These are phyloP conservation scores for Blastocystis sp. DNA, from an alignment of 352 stramenopile genomes.

Conservation along the genomic window DNA sequence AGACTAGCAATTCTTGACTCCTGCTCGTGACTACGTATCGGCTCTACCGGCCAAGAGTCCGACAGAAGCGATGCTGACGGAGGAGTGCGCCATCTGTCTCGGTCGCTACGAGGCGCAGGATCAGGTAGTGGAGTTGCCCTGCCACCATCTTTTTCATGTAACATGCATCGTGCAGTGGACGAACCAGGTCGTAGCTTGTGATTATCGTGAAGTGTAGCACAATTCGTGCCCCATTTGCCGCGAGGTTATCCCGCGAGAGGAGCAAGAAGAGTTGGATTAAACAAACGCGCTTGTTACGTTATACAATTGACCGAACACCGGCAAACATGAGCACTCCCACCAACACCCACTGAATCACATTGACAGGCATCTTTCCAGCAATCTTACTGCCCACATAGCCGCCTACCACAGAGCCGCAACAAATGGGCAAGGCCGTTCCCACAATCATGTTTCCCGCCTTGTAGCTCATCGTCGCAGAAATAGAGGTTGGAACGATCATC, in stretches of 20 bases:
- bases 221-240: conserved; percentile 8
- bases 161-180: conserved; percentile 22
- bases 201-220: neutral
- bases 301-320: neutral
- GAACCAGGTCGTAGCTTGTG: neutral
- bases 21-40: neutral
- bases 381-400: conserved; percentile 54
- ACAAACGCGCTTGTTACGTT: neutral
- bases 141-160: conserved; percentile 17
- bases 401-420: conserved; percentile 53
- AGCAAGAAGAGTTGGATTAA: neutral
- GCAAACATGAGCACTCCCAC: conserved; percentile 44
- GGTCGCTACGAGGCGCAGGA: neutral
- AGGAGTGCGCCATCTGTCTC: conserved; percentile 37
- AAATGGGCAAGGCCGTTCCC: conserved; percentile 71
- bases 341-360: conserved; percentile 60
- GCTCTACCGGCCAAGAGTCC: neutral
- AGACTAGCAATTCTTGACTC: neutral
- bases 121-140: neutral
- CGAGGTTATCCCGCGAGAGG: neutral
- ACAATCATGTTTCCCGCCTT: conserved; percentile 72
- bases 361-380: conserved; percentile 53
- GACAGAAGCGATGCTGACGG: neutral
- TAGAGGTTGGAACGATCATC: conserved; percentile 63
- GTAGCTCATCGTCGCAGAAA: conserved; percentile 46